These are phyloP conservation scores for Ensete glaucum DNA, from an alignment of 176 grass and related monocot genomes.

Conservation along the genomic window DNA sequence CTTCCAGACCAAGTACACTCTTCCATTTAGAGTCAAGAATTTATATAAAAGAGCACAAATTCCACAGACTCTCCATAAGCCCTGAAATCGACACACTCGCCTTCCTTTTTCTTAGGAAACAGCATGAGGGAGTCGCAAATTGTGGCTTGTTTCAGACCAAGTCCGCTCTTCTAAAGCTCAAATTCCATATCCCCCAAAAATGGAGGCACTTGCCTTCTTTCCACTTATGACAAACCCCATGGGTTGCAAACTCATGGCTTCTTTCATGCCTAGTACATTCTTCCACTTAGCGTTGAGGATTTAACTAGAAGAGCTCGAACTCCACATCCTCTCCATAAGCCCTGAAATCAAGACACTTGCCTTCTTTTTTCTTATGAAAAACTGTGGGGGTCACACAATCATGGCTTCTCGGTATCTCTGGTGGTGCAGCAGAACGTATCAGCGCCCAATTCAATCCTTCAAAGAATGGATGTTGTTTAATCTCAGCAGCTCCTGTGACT, in stretches of 20 bases:
- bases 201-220: no score
- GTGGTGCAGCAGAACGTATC: constrained; percentile 12
- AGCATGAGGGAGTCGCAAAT: not conserved
- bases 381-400: not conserved
- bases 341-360: constrained; percentile 11
- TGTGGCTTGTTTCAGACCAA: not conserved
- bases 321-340: constrained; percentile 6
- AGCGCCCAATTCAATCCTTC: constrained; percentile 8
- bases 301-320: constrained; percentile 20
- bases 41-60: no score
- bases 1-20: no score
- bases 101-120: constrained; percentile 14
- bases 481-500: constrained; percentile 13
- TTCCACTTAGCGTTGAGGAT: not conserved
- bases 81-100: constrained; percentile 3
- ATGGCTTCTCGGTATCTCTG: not conserved
- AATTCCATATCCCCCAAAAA: no score
- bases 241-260: no score
- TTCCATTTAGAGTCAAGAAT: no score
- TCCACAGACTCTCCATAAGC: not conserved
- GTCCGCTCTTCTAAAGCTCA: no score
- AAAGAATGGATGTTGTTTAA: constrained; percentile 17
- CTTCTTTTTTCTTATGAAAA: constrained; percentile 13
- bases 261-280: not conserved
- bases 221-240: no score